These are phyloP conservation scores for Macrolepiota dolichaula DNA, from an alignment of 768 basidiomycete species.

Conservation along the genomic window DNA sequence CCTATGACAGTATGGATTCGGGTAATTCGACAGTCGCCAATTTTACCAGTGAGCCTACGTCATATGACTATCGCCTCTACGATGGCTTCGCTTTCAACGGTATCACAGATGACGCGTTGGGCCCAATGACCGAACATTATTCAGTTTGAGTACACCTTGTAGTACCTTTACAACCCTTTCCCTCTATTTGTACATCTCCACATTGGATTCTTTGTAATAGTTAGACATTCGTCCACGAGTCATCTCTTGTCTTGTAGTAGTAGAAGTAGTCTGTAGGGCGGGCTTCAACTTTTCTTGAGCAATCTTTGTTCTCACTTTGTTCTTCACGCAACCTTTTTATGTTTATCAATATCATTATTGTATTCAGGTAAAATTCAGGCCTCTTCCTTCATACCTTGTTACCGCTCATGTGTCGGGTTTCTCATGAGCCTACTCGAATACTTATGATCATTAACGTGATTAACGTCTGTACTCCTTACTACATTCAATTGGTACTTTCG, in stretches of 20 bases:
- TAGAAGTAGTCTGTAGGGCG: not conserved
- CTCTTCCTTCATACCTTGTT: not conserved
- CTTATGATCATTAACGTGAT: too few species aligned
- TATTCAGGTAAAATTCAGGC: not conserved
- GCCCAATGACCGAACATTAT: constrained; percentile 22
- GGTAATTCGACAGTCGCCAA: not conserved
- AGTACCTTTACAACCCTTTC: not conserved
- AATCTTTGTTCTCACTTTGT: constrained; percentile 6
- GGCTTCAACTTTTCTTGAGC: not conserved
- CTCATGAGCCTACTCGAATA: too few species aligned
- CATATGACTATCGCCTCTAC: constrained; percentile 26
- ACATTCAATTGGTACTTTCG: too few species aligned
- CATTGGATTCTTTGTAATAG: not conserved
- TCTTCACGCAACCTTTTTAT: constrained; percentile 9
- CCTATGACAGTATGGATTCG: constrained; percentile 18
- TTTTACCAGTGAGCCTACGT: constrained; percentile 18
- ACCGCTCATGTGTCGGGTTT: too few species aligned
- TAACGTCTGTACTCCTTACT: not conserved
- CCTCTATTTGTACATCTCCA: not conserved
- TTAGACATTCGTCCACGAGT: not conserved
- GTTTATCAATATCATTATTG: constrained; percentile 10
- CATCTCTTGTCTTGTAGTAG: not conserved
- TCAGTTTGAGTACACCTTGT: constrained; percentile 14
- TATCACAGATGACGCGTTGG: constrained; percentile 23
- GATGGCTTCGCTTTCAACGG: constrained; percentile 23